Evolutionary conservation across 2,329 filamentous ascomycete genomes (phyloP), one percentile per base, ranked within the genome.

Genomic region (Sporothrix brasiliensis): DNA sequence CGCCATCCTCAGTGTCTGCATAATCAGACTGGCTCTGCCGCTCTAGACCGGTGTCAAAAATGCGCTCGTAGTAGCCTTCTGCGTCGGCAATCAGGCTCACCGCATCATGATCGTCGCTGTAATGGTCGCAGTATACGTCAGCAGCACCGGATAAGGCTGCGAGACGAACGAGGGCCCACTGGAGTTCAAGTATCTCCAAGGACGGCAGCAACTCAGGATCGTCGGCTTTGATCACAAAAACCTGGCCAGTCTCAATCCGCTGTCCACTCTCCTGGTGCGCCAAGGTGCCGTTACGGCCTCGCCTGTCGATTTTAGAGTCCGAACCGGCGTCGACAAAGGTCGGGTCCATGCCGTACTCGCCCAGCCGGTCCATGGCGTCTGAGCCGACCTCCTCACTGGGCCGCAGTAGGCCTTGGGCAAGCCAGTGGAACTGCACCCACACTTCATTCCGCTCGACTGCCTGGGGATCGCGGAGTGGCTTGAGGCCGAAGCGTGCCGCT

Each of bases 391-490:
- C 24, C 11, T 27, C 4, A 3, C 13, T 10, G 24, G 24, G 52
- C 52, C 21, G n/a, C 1, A 14, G 24, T 5, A 6, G n/a, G 14
- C n/a, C 27, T 19, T 61, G 47, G 30, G 41, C 54, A 27, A 69
- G 68, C 68, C 58, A 69, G 34, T 69, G 41, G n/a, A 69, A 69
- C 30, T 69, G 68, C 5, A 69, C 47, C 58, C 58, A 65, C 1
- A 69, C 68, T 21, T 65, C 58, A 19, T 65, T 65, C 13, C 47
- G 27, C 34, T 65, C 68, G 7, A 16, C 56, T 0, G 68, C 39
- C 34, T 10, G 30, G 14, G 56, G 27, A 4, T 63, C 56, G 13
- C 68, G 56, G 19, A 65, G n/a, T 10, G 68, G 68, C 68, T 69
- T 69, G n/a, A 69, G 13, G 21, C 58, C 68, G 11, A 69, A 69